A percentile compares a stretch with the other conserved stretches of the same genome.
Conservation (phyloP, 148 eudicot species). For the Rhododendron griersonianum region DNA sequence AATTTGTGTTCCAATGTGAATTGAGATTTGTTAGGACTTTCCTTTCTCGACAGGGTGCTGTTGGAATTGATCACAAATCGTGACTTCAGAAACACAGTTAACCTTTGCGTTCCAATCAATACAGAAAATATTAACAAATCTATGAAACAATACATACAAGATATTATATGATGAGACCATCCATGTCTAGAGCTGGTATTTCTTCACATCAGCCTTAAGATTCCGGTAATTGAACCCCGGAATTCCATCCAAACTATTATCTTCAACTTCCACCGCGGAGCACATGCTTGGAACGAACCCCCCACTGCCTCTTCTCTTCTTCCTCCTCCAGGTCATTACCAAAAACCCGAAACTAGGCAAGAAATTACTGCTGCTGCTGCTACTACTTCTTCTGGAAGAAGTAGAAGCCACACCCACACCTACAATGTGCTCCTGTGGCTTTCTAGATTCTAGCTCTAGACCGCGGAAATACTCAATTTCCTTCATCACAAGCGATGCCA, state of each 20-base stretch:
- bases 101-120: not conserved
- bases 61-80: not conserved
- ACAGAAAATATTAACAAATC: not conserved
- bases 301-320: conserved; percentile 36
- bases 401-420: conserved; percentile 10
- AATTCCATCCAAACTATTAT: conserved; percentile 36
- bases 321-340: conserved; percentile 41
- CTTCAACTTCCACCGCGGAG: conserved; percentile 58
- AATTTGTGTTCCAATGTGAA: not conserved
- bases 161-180: not conserved
- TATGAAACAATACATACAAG: not conserved
- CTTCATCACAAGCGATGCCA: conserved; percentile 69
- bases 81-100: not conserved
- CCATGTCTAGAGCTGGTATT: conserved; percentile 20
- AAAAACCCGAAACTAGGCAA: conserved; percentile 39
- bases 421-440: conserved; percentile 14
- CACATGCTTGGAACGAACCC: conserved; percentile 62
- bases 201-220: conserved; percentile 49
- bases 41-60: not conserved
- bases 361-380: conserved; percentile 2
- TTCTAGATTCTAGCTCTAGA: conserved; percentile 33
- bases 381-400: not conserved
- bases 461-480: conserved; percentile 73
- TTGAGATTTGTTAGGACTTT: not conserved
- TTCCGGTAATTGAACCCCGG: conserved; percentile 53